phyloP scores from a whole-genome alignment of 2,329 filamentous ascomycete species.

The Sordariomycetes sp. region DNA sequence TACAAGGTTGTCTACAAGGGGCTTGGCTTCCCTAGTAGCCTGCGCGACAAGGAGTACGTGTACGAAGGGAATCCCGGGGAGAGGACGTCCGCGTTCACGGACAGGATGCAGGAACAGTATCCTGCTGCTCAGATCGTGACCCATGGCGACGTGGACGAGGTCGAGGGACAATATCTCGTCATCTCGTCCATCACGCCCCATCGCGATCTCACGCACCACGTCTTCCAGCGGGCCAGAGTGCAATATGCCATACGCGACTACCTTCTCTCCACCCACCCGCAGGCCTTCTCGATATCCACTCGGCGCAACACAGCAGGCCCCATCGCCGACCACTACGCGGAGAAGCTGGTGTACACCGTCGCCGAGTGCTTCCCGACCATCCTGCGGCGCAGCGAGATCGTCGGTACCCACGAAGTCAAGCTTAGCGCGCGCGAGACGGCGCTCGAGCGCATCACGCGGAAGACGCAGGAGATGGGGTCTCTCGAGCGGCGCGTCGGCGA shows the following conservation, averaged over 20 bases:
- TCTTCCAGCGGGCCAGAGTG: conserved; percentile 82
- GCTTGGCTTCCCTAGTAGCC: conserved; percentile 68
- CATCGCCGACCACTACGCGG: conserved; percentile 63
- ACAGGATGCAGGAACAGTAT: conserved; percentile 85
- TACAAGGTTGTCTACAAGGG: conserved; percentile 88
- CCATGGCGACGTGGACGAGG: conserved; percentile 58
- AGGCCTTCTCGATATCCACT: conserved; percentile 66
- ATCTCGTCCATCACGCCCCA: conserved; percentile 73
- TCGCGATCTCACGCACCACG: conserved; percentile 69
- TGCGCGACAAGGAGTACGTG: conserved; percentile 86
- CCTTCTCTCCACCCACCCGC: conserved; percentile 67
- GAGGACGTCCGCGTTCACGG: conserved; percentile 70
- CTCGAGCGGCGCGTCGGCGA: conserved; percentile 66
- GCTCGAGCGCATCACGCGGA: conserved; percentile 79
- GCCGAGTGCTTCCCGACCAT: conserved; percentile 87
- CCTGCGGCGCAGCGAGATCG: conserved; percentile 74
- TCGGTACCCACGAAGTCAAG: conserved; percentile 53
- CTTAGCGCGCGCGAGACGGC: conserved; percentile 76
- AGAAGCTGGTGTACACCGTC: conserved; percentile 78
- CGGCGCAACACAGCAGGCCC: conserved; percentile 59
- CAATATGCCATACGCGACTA: conserved; percentile 79
- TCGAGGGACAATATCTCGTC: conserved; percentile 84
- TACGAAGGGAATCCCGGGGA: conserved; percentile 76
- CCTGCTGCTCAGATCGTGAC: conserved; percentile 74
- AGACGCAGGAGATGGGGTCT: conserved; percentile 72